Conservation (phyloP, 2,329 filamentous ascomycete species). For the Byssoonygena ceratinophila region DNA sequence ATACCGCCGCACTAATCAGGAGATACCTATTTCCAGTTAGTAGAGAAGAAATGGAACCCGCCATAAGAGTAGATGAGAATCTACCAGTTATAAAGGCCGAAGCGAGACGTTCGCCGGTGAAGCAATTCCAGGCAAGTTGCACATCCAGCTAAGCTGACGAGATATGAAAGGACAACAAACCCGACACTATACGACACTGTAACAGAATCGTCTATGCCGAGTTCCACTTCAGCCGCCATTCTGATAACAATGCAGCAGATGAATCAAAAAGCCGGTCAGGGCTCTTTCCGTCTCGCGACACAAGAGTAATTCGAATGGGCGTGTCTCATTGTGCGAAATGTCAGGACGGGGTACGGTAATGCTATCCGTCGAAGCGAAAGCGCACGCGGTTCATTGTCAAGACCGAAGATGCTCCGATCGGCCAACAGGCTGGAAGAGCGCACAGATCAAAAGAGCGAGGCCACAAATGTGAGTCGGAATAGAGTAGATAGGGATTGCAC, state of each 20-base stretch:
- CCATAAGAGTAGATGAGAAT: conserved; percentile 17
- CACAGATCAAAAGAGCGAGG: not conserved
- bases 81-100: conserved; percentile 60
- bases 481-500: not conserved
- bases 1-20: conserved; percentile 53
- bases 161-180: conserved; percentile 57
- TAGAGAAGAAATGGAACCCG: not conserved
- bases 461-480: not conserved
- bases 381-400: not conserved
- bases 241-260: not conserved
- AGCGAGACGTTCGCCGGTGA: conserved; percentile 60
- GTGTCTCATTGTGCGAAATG: not conserved
- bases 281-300: not conserved
- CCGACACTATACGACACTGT: conserved; percentile 41
- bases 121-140: conserved; percentile 72
- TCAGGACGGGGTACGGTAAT: not conserved
- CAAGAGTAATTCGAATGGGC: not conserved
- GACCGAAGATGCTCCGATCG: not conserved
- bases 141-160: conserved; percentile 64
- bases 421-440: not conserved
- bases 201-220: conserved; percentile 1
- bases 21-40: conserved; percentile 35
- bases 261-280: not conserved
- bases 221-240: conserved; percentile 2
- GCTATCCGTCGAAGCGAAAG: not conserved